Percentiles rank a stretch among this genome's conserved stretches.
phyloP scores from a whole-genome alignment of 2,329 filamentous ascomycete genomes.

The Fusarium sp. region DNA sequence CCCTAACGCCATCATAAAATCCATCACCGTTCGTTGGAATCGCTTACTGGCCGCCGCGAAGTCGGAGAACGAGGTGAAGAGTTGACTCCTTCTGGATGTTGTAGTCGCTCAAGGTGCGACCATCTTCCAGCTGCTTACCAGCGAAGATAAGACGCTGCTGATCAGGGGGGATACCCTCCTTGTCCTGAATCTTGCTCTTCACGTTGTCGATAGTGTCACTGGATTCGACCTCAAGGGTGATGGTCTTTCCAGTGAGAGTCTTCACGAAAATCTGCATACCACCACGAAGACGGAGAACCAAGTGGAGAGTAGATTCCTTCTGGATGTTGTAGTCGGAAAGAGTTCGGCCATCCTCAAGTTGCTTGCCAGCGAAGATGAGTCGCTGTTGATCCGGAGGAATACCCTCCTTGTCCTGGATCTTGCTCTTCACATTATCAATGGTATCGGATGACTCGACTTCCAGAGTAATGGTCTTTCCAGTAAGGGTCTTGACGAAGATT shows the following conservation, averaged over 20 bases:
- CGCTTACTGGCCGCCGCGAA: conserved; percentile 76
- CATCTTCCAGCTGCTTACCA: conserved; percentile 95
- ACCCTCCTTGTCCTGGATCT: conserved; percentile 94
- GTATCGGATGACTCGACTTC: conserved; percentile 91
- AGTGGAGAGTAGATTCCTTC: conserved; percentile 84
- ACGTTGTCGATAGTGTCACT: conserved; percentile 96
- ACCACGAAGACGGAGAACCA: conserved; percentile 83
- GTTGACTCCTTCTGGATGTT: conserved; percentile 96
- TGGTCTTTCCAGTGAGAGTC: conserved; percentile 93
- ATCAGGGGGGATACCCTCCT: conserved; percentile 96
- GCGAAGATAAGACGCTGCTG: conserved; percentile 97
- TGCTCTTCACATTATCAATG: conserved; percentile 93
- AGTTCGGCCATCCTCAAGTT: conserved; percentile 90
- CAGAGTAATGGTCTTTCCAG: conserved; percentile 93
- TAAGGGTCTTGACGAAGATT: conserved; percentile 87
- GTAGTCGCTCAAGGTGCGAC: conserved; percentile 89
- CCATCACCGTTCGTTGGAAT: conserved; percentile 12
- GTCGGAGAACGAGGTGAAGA: conserved; percentile 85
- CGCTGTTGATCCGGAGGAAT: conserved; percentile 96
- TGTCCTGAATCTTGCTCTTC: conserved; percentile 97
- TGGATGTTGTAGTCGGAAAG: conserved; percentile 97
- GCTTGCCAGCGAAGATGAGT: conserved; percentile 92
- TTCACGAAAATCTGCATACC: conserved; percentile 83
- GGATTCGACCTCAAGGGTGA: conserved; percentile 89
- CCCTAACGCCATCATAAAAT: conserved; percentile 66